Percentiles rank a stretch among this genome's conserved stretches.
phyloP scores from a whole-genome alignment of 2,329 filamentous ascomycete species.

The Colletotrichum sublineola region DNA sequence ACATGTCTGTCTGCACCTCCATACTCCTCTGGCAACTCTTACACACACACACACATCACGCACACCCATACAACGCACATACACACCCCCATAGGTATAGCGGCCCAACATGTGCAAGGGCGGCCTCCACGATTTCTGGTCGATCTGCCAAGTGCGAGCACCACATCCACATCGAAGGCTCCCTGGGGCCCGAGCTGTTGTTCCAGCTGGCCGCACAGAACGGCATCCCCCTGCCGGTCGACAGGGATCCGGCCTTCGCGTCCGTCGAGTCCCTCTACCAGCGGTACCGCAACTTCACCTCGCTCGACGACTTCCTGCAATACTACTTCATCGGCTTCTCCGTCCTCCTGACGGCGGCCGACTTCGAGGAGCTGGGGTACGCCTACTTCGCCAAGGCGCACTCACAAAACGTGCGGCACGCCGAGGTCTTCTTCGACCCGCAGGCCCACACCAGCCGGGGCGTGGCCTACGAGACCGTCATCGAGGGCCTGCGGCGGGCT shows the following conservation, averaged over 20 bases:
- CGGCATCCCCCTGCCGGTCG: constrained; percentile 69
- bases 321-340: constrained; percentile 85
- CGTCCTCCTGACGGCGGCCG: constrained; percentile 72
- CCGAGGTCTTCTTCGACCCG: constrained; percentile 86
- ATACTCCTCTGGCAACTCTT: background rate
- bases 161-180: constrained; percentile 84
- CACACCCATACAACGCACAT: background rate
- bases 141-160: constrained; percentile 83
- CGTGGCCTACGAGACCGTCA: constrained; percentile 72
- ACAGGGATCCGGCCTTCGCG: constrained; percentile 70
- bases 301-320: constrained; percentile 81
- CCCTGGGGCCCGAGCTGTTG: constrained; percentile 76
- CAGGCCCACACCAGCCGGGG: constrained; percentile 78
- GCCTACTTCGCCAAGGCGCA: constrained; percentile 77
- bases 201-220: constrained; percentile 78
- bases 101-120: constrained; percentile 64
- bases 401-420: constrained; percentile 75
- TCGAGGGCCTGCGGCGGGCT: constrained; percentile 73
- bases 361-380: constrained; percentile 80
- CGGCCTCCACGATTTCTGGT: constrained; percentile 68
- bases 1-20: constrained; percentile 30
- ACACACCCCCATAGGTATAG: background rate
- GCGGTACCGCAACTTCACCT: constrained; percentile 77
- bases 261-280: constrained; percentile 70
- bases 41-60: background rate